Percentiles rank a stretch among this genome's conserved stretches.
phyloP scores from a whole-genome alignment of 139 green algal species.

The Micractinium conductrix region DNA sequence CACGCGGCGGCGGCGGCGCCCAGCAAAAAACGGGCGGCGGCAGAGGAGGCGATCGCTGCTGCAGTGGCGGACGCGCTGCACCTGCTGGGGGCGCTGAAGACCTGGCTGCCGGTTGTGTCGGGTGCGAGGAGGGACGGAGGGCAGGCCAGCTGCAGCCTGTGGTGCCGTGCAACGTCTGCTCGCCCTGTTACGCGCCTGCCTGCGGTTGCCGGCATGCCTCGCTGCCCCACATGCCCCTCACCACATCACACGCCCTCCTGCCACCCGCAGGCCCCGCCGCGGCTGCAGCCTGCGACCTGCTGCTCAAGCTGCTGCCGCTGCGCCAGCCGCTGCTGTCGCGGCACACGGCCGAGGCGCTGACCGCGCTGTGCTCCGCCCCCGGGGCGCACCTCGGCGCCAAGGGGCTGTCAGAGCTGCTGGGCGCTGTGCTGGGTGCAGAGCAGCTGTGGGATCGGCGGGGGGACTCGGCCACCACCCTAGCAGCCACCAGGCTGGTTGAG shows the following conservation, averaged over 20 bases:
- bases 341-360: constrained; percentile 64
- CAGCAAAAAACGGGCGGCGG: constrained; percentile 76
- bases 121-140: constrained; percentile 18
- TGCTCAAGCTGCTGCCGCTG: constrained; percentile 76
- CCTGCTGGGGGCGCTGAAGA: constrained; percentile 76
- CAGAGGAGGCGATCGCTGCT: constrained; percentile 75
- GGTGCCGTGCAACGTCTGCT: not conserved
- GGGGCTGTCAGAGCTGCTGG: constrained; percentile 66
- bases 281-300: constrained; percentile 44
- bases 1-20: constrained; percentile 70
- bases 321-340: constrained; percentile 79
- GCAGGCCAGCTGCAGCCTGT: too few relatives aligned
- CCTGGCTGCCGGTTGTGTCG: constrained; percentile 62
- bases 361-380: constrained; percentile 39
- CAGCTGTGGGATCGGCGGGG: constrained; percentile 51
- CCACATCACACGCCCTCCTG: not conserved
- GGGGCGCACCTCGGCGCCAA: constrained; percentile 46
- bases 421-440: constrained; percentile 49
- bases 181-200: not conserved
- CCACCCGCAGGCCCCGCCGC: constrained; percentile 38
- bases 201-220: not conserved
- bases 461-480: constrained; percentile 52
- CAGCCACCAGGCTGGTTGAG: constrained; percentile 64
- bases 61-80: constrained; percentile 82
- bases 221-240: not conserved